These are phyloP conservation scores for Skeletonema menzelii DNA, from an alignment of 108 stramenopile species.

Conservation along the genomic window DNA sequence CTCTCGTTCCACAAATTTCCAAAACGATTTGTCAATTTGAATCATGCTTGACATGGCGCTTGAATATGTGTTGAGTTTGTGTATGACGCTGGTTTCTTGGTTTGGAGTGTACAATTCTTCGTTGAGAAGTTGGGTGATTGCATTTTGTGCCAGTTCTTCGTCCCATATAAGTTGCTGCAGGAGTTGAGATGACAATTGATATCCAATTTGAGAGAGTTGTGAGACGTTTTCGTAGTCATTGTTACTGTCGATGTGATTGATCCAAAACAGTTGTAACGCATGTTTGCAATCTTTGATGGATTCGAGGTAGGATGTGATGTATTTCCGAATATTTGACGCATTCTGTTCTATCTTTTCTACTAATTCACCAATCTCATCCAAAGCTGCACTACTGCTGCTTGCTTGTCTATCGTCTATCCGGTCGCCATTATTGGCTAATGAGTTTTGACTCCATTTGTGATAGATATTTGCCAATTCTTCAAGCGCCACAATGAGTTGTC, in stretches of 20 bases:
- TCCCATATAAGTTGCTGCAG: conserved; percentile 27
- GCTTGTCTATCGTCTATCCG: not conserved
- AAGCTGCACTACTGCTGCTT: not conserved
- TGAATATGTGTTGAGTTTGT: conserved; percentile 18
- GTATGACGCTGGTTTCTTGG: not conserved
- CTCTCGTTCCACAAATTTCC: conserved; percentile 35
- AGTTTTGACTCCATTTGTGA: not conserved
- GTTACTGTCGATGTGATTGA: not conserved
- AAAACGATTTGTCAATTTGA: conserved; percentile 32
- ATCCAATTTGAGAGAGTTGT: conserved; percentile 13
- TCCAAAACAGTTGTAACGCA: not conserved
- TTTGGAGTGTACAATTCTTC: conserved; percentile 16
- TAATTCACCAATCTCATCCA: not conserved
- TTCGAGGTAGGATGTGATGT: conserved; percentile 1
- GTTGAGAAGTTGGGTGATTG: conserved; percentile 17
- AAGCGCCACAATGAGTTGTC: not conserved
- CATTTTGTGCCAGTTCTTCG: not conserved
- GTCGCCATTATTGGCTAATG: not conserved
- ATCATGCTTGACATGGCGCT: conserved; percentile 25
- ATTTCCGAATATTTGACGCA: not conserved
- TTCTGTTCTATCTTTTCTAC: not conserved
- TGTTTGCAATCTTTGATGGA: conserved; percentile 1
- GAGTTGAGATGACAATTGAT: conserved; percentile 18
- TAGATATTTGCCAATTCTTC: not conserved
- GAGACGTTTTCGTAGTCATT: not conserved